Conservation (phyloP, 225 moss, liverwort and hornwort species). For the Asterella californica region DNA sequence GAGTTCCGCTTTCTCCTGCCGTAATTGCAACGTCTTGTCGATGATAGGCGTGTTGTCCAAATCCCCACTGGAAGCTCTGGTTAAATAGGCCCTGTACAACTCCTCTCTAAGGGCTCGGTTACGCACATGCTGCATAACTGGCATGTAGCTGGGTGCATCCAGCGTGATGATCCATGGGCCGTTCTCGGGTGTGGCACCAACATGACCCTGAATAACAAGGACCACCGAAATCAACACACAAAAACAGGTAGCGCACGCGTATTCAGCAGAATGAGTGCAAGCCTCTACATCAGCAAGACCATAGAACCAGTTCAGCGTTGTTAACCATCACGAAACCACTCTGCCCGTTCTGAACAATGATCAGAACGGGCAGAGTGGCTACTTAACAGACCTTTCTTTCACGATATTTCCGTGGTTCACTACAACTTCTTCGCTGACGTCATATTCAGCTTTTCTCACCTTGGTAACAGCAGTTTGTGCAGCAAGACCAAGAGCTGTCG, state of each 20-base stretch:
- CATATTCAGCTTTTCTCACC: constrained; percentile 13
- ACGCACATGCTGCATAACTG: constrained; percentile 50
- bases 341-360: no score
- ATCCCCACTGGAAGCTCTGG: constrained; percentile 48
- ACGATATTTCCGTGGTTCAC: background rate
- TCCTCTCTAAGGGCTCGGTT: constrained; percentile 50
- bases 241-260: background rate
- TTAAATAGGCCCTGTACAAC: constrained; percentile 40
- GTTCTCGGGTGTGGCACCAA: constrained; percentile 39
- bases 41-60: constrained; percentile 44
- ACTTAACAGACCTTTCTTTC: no score
- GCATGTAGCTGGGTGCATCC: constrained; percentile 52
- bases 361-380: no score
- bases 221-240: no score
- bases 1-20: constrained; percentile 56
- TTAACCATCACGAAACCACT: no score
- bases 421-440: background rate
- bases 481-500: constrained; percentile 49
- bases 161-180: constrained; percentile 59
- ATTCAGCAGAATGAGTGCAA: background rate
- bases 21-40: constrained; percentile 34
- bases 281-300: background rate
- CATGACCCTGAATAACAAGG: constrained; percentile 36
- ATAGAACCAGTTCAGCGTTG: background rate
- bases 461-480: constrained; percentile 53